Percentiles rank a stretch among this genome's conserved stretches.
phyloP scores from a whole-genome alignment of 192 early-diverging fungal genomes.

The Linnemannia zychae region DNA sequence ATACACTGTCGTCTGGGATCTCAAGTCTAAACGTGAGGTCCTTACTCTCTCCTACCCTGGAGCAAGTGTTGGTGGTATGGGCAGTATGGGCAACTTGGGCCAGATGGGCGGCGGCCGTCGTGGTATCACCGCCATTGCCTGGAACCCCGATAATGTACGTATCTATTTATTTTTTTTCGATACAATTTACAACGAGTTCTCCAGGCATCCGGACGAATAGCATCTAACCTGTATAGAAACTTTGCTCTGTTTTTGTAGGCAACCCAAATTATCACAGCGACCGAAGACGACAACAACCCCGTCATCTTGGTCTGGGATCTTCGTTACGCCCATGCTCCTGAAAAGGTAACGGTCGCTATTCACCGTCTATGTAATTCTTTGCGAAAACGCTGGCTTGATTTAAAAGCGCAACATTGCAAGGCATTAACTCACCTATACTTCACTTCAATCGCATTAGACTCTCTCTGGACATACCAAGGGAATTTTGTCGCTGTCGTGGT shows the following conservation, averaged over 20 bases:
- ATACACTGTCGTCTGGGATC: constrained; percentile 96
- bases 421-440: neutral
- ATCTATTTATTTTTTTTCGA: neutral
- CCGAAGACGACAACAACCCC: constrained; percentile 93
- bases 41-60: constrained; percentile 77
- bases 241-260: constrained; percentile 63
- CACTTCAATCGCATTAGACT: constrained; percentile 50
- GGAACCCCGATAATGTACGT: constrained; percentile 90
- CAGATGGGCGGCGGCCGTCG: constrained; percentile 69
- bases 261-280: constrained; percentile 93
- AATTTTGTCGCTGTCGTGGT: constrained; percentile 94
- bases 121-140: constrained; percentile 86
- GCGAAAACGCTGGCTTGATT: neutral
- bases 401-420: neutral
- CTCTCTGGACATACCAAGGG: constrained; percentile 92
- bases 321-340: constrained; percentile 93
- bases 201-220: neutral
- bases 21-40: constrained; percentile 88
- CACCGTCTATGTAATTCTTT: neutral
- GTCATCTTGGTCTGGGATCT: constrained; percentile 95
- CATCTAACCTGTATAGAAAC: neutral
- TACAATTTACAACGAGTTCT: neutral
- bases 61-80: constrained; percentile 58
- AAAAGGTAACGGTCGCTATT: constrained; percentile 63
- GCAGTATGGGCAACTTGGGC: constrained; percentile 57